Evolutionary conservation across 371 early-diverging fungal species (phyloP).

Genomic region (Circinella umbellata): DNA sequence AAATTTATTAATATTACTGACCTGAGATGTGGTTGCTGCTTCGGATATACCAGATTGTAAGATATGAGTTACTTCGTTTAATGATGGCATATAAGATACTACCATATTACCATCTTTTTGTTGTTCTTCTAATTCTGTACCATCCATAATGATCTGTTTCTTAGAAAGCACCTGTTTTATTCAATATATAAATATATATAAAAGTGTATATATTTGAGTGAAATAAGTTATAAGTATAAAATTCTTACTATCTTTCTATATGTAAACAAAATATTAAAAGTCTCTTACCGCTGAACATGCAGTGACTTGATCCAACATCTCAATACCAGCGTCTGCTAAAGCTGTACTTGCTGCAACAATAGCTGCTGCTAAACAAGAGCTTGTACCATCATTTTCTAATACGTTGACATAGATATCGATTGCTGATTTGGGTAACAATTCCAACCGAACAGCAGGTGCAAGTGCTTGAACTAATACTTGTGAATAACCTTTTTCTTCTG

Average conservation of each 20-base stretch:
- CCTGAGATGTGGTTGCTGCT: constrained; percentile 52
- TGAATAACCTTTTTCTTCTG: constrained; percentile 84
- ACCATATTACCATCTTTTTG: constrained; percentile 69
- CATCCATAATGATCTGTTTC: constrained; percentile 68
- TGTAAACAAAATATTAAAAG: not conserved
- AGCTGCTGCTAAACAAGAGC: constrained; percentile 81
- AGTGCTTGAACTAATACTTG: constrained; percentile 80
- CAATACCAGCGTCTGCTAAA: constrained; percentile 93
- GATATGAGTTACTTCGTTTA: constrained; percentile 86
- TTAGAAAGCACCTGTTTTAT: constrained; percentile 38
- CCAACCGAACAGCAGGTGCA: constrained; percentile 86
- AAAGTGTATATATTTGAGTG: too few species aligned
- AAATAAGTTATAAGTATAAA: too few species aligned
- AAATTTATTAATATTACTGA: constrained; percentile 18
- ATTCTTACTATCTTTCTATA: too few species aligned
- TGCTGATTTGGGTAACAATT: constrained; percentile 86
- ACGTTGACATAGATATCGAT: constrained; percentile 89
- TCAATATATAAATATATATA: too few species aligned
- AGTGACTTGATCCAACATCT: constrained; percentile 90
- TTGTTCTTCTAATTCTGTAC: constrained; percentile 75
- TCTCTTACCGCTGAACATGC: constrained; percentile 74
- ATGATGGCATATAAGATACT: constrained; percentile 88
- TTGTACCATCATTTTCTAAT: constrained; percentile 85
- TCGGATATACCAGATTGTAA: constrained; percentile 82
- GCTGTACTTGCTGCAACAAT: constrained; percentile 89